Evolutionary conservation across 2,329 filamentous ascomycete species (phyloP), one percentile per base, ranked within the genome.

Genomic region (Nigrospora osmanthi): DNA sequence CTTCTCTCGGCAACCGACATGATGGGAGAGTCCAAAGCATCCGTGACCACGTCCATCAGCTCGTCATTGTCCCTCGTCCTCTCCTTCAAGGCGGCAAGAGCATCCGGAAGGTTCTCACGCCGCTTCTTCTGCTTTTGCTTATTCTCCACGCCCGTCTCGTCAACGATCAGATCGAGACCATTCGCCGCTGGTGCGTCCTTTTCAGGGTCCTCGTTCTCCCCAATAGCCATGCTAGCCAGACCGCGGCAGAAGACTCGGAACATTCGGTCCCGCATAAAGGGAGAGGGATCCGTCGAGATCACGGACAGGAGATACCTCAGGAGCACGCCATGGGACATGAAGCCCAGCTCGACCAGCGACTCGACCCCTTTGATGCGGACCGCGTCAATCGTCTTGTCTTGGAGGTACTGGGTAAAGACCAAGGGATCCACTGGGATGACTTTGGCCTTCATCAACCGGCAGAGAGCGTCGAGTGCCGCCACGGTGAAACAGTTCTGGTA

Each of bases 401-500:
- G 75, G 11, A 83, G 65, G 54, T 85, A 85, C 52, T 81, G 76
- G 17, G 77, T 69, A 56, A 84, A 83, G 47, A 80, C 73, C 34
- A 76, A 52, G 1, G 73, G 71, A 35, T 72, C 67, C 31, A 66
- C 59, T 1, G 74, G 71, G 32, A 84, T 81, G 14, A 83, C 72
- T 14, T 75, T 72, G 4, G 76, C 76, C 62, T 82, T 81, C 80
- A 84, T 84, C 42, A 85, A 63, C 35, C 67, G 69, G 55, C 73
- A 71, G 55, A 81, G 78, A 45, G 81, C 81, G 45, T 81, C 74
- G 37, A 85, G 62, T 4, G 77, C 77, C 15, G 81, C 76, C 49
- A 74, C 71, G 15, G 81, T 83, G 71, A 79, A 81, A 44, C 81
- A 72, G 49, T 85, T 86, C 48, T 84, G 80, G 55, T 82, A 83